phyloP scores from a whole-genome alignment of 345 rosid genomes.

The Gossypium anomalum region DNA sequence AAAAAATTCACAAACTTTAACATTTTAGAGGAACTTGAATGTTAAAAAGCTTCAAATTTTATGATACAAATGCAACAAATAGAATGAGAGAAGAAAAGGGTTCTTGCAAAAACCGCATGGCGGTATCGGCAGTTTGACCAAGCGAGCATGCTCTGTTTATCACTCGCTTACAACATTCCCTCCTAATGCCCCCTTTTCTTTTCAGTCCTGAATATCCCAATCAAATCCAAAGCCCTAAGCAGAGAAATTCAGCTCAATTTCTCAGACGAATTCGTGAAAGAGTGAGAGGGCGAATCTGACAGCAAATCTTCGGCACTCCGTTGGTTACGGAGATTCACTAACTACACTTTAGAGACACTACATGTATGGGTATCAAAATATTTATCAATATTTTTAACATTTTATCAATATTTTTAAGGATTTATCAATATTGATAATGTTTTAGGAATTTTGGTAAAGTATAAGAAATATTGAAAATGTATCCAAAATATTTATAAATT shows the following conservation, averaged over 20 bases:
- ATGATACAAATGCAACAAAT: not conserved
- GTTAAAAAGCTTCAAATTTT: not conserved
- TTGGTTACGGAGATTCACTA: not conserved
- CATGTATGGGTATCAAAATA: too few species aligned
- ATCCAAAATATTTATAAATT: too few species aligned
- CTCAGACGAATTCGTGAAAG: not conserved
- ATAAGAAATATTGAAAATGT: too few species aligned
- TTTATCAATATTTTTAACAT: too few species aligned
- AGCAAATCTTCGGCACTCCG: not conserved
- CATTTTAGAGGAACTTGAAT: not conserved
- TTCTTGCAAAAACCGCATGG: constrained; percentile 82
- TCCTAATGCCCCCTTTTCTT: constrained; percentile 26
- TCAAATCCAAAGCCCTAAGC: constrained; percentile 9
- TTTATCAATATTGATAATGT: too few species aligned
- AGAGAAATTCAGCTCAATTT: not conserved
- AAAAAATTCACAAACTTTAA: not conserved
- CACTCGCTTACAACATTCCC: constrained; percentile 38
- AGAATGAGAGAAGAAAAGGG: not conserved
- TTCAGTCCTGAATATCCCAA: not conserved
- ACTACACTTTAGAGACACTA: too few species aligned
- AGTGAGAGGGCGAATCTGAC: not conserved
- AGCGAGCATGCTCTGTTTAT: constrained; percentile 67
- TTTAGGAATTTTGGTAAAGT: too few species aligned
- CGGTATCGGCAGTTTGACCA: constrained; percentile 85
- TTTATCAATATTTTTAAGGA: too few species aligned